Conservation (phyloP, 176 grass and related monocot genomes). For the Juncus effusus region DNA sequence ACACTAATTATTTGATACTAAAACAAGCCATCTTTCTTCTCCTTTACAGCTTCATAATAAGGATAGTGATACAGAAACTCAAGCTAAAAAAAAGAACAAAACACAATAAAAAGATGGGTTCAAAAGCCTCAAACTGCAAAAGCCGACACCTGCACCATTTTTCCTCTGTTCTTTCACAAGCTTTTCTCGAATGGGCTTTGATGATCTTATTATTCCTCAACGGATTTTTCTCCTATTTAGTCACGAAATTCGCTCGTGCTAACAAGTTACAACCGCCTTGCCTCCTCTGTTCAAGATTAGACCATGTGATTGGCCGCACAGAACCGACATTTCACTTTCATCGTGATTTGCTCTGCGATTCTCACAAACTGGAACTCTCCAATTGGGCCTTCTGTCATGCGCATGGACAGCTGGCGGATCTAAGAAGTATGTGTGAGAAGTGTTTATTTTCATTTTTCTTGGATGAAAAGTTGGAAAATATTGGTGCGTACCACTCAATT, state of each 20-base stretch:
- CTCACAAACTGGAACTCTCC: constrained; percentile 69
- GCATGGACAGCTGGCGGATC: constrained; percentile 51
- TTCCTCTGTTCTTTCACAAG: constrained; percentile 41
- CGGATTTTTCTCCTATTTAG: constrained; percentile 48
- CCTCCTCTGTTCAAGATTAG: constrained; percentile 60
- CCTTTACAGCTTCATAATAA: constrained; percentile 21
- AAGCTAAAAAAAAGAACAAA: constrained; percentile 12
- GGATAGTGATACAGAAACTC: neutral
- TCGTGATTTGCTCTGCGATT: constrained; percentile 46
- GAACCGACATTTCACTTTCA: constrained; percentile 35
- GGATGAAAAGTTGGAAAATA: constrained; percentile 18
- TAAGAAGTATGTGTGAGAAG: constrained; percentile 53
- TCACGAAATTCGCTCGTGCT: constrained; percentile 45
- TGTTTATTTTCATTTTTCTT: constrained; percentile 51
- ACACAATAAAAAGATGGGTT: constrained; percentile 36
- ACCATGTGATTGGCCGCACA: constrained; percentile 49
- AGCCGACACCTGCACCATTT: constrained; percentile 27
- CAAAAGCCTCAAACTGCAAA: constrained; percentile 12
- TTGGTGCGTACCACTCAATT: constrained; percentile 21
- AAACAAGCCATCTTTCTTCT: neutral
- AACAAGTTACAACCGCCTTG: constrained; percentile 70
- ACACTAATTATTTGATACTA: neutral
- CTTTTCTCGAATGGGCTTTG: constrained; percentile 54
- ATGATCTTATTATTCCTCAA: constrained; percentile 63
- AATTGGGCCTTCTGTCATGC: constrained; percentile 56